Conservation (phyloP, 768 basidiomycete genomes). For the Pisolithus microcarpus region DNA sequence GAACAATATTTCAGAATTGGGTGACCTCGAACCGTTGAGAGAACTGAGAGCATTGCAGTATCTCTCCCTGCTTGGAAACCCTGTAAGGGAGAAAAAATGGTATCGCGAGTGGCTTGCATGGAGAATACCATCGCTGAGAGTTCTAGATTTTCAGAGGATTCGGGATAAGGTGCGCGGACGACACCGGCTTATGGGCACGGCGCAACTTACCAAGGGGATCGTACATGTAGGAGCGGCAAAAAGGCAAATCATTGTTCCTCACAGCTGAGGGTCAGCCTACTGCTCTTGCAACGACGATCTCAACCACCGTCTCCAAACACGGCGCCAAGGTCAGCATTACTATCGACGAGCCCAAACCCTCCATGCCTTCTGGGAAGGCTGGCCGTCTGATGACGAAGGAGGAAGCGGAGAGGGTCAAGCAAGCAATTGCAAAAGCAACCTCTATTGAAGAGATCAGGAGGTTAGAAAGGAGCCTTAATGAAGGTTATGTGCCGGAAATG, state of each 20-base stretch:
- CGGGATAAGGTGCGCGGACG: conserved; percentile 79
- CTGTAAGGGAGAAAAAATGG: conserved; percentile 87
- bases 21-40: conserved; percentile 78
- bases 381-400: conserved; percentile 88
- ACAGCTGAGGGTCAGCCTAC: conserved; percentile 76
- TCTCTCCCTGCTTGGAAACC: conserved; percentile 72
- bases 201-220: conserved; percentile 22
- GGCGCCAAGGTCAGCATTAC: conserved; percentile 57
- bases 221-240: conserved; percentile 62
- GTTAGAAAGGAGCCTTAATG: conserved; percentile 73
- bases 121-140: conserved; percentile 80
- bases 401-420: conserved; percentile 80
- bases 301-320: conserved; percentile 62
- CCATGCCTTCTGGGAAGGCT: conserved; percentile 52
- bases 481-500: conserved; percentile 76
- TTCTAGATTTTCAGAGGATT: conserved; percentile 92
- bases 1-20: conserved; percentile 72
- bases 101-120: conserved; percentile 95
- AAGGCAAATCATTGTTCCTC: conserved; percentile 68
- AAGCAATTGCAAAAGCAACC: conserved; percentile 84
- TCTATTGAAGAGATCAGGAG: conserved; percentile 85
- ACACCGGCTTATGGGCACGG: conserved; percentile 12
- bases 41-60: conserved; percentile 70
- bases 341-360: conserved; percentile 71
- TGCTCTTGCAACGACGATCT: conserved; percentile 71